phyloP scores from a whole-genome alignment of 106 monocot genomes.

The Narthecium ossifragum region DNA sequence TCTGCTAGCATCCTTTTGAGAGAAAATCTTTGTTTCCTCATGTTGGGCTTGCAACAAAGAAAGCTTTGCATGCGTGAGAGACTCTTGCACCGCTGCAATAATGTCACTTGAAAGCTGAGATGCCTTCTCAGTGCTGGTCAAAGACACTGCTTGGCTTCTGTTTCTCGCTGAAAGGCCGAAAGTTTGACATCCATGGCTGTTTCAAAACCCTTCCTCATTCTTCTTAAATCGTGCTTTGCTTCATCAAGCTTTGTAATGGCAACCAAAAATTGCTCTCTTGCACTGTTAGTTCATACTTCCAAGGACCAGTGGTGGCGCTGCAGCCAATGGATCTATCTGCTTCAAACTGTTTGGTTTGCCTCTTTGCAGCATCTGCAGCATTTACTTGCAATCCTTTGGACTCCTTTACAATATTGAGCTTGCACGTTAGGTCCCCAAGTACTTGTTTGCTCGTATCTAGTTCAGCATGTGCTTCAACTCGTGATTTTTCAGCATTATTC shows the following conservation, averaged over 20 bases:
- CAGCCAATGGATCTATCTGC: neutral
- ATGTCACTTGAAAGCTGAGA: constrained; percentile 24
- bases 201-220: constrained; percentile 25
- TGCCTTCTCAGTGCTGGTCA: constrained; percentile 16
- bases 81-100: constrained; percentile 15
- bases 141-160: constrained; percentile 11
- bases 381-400: constrained; percentile 5
- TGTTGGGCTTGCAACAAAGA: constrained; percentile 27
- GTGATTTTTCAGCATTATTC: constrained; percentile 10
- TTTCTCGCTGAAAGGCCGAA: constrained; percentile 17
- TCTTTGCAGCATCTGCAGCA: constrained; percentile 12
- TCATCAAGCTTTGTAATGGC: constrained; percentile 7
- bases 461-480: constrained; percentile 10
- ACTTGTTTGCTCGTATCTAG: constrained; percentile 3
- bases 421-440: constrained; percentile 4
- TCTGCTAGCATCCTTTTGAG: constrained; percentile 13
- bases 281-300: constrained; percentile 18
- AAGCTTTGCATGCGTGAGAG: constrained; percentile 22
- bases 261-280: constrained; percentile 8
- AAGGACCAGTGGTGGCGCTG: neutral
- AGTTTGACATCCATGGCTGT: constrained; percentile 17
- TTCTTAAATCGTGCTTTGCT: constrained; percentile 11
- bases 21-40: constrained; percentile 10
- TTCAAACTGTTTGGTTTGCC: constrained; percentile 13
- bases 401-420: constrained; percentile 7